These are phyloP conservation scores for Pichia membranifaciens DNA, from an alignment of 805 yeast species.

Conservation along the genomic window DNA sequence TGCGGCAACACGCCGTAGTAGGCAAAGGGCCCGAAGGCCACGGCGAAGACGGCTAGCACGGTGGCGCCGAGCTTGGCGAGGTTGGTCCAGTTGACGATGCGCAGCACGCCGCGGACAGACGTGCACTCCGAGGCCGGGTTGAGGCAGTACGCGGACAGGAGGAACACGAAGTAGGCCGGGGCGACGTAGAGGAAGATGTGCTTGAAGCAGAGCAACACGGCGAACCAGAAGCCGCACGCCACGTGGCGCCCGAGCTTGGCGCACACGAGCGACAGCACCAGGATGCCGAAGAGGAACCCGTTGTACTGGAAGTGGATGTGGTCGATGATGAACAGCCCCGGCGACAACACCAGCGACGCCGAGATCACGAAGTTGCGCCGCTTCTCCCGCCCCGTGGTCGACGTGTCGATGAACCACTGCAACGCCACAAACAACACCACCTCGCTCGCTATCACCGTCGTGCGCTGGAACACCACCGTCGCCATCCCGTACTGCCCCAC, in stretches of 20 bases:
- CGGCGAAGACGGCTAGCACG: conserved; percentile 53
- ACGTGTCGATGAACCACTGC: conserved; percentile 60
- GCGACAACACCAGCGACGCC: conserved; percentile 76
- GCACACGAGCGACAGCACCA: conserved; percentile 66
- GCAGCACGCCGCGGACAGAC: conserved; percentile 19
- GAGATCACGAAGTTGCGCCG: conserved; percentile 68
- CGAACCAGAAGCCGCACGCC: conserved; percentile 61
- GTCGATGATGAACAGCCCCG: conserved; percentile 86
- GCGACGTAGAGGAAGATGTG: conserved; percentile 91
- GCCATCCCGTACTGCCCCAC: conserved; percentile 67
- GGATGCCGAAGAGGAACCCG: conserved; percentile 84
- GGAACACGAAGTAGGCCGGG: conserved; percentile 82
- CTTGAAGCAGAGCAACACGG: conserved; percentile 81
- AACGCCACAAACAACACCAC: conserved; percentile 60
- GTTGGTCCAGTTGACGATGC: conserved; percentile 46
- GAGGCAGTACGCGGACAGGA: conserved; percentile 69
- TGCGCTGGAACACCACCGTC: conserved; percentile 77
- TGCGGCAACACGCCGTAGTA: conserved; percentile 57
- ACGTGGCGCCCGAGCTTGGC: conserved; percentile 57
- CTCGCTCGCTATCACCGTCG: conserved; percentile 76
- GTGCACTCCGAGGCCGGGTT: conserved; percentile 25
- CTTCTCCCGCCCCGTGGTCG: conserved; percentile 30
- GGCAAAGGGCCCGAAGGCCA: conserved; percentile 77
- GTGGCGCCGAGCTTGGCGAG: conserved; percentile 55
- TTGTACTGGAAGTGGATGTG: conserved; percentile 97